Base-by-base conservation (phyloP, 495 filamentous ascomycete species). In the Lepraria neglecta region DNA sequence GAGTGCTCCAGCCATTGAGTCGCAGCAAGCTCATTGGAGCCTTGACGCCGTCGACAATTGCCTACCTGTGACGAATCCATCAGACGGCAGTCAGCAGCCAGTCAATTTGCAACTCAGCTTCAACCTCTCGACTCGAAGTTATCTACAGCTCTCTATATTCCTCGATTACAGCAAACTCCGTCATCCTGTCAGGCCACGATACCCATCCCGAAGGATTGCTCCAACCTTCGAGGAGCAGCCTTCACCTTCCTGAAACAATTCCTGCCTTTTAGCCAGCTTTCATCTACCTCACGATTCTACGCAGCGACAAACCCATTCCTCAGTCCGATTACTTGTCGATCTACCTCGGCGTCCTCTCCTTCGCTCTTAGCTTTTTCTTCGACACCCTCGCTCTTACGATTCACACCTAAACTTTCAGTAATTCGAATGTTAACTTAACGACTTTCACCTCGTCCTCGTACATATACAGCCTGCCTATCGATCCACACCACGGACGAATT, bases 281-380 rank as follows among this genome's bases (percentile, higher is more conserved):
- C 31, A 28, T 28, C 19, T 17, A 52, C 30, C 53, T 77, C 69
- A 79, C 78, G 78, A 80, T 74, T 71, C 76, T 73, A 80, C 78
- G 78, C 75, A 80, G 77, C 78, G 76, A 74, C 64, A 51, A 51
- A 72, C 69, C 63, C 70, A 61, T 33, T 67, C 66, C 70, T 73
- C 67, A 68, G 68, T 69, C 66, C 64, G 63, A 56, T 66, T 66
- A 64, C 67, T n/a, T 71, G 71, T 72, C 68, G 55, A 60, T 64
- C 56, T 65, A 55, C 50, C 60, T 69, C 63, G 61, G 66, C 72
- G 72, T 76, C 72, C 72, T 72, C 73, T 74, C 73, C 68, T 75
- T 71, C 68, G 64, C 43, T 67, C 27, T 63, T 31, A 59, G 38
- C 54, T 58, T 64, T 65, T 67, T 59, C 56, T 66, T 68, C 65